Evolutionary conservation across 768 basidiomycete species (phyloP), one percentile per base, ranked within the genome.

Genomic region (Amanita jacksonii): DNA sequence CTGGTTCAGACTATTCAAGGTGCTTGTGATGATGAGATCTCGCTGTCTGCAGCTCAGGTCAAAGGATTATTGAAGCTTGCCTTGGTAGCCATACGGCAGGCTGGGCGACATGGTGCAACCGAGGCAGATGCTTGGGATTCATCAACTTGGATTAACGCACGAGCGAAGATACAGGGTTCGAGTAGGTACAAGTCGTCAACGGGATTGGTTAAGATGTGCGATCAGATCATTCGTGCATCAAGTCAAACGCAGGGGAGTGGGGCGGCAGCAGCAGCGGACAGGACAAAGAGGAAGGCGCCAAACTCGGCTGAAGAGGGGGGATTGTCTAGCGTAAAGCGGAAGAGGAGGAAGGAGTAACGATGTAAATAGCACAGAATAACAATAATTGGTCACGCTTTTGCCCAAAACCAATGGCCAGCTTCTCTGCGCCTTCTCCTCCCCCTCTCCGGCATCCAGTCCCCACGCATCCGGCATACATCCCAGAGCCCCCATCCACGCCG

Each of bases 401-500:
- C n/a, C n/a, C n/a, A n/a, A n/a, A n/a, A n/a, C n/a, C n/a, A 15
- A 62, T 62, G 61, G 54, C 61, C 35, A 56, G 55, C 38, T 62
- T 46, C 54, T 51, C 50, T 31, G 67, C 67, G 10, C 59, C 60
- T 38, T 85, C 84, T 0, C 85, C 85, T 1, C 86, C 87, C 1
- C 87, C 86, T 0, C 72, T 92, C 1, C 82, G 86, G 38, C 89
- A 92, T 56, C 89, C 89, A 2, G 83, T 89, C 0, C 89, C 89
- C 0, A 91, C 88, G 0, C 87, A 91, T 49, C 89, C 86, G 0
- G 79, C 82, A 0, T 87, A 80, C 60, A 85, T 91, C 46, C 89
- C 82, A 19, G 86, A 85, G 44, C 86, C 82, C 0, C 87, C 82
- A 0, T 78, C 77, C 2, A 89, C 85, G 0, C 80, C 83, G 2